Percentiles rank a stretch among this genome's conserved stretches.
phyloP scores from a whole-genome alignment of 2,329 filamentous ascomycete species.

The Phoma sp. region DNA sequence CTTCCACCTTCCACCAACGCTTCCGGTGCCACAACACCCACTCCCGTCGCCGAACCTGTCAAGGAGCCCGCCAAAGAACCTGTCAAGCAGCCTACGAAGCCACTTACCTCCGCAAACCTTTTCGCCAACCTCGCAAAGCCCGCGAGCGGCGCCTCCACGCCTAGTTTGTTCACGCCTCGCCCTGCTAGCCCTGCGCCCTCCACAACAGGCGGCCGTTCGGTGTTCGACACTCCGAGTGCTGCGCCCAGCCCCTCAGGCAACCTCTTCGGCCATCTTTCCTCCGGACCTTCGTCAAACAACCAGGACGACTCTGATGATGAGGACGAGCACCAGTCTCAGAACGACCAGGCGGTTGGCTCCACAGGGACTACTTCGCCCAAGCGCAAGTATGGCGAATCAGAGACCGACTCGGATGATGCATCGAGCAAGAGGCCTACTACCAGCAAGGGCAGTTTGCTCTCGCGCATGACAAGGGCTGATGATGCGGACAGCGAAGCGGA shows the following conservation, averaged over 20 bases:
- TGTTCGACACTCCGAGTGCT: slow-evolving; percentile 38
- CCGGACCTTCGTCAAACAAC: slow-evolving; percentile 40
- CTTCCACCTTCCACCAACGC: slow-evolving; percentile 17
- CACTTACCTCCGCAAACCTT: slow-evolving; percentile 19
- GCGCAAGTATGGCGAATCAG: slow-evolving; percentile 33
- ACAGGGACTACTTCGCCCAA: slow-evolving; percentile 31
- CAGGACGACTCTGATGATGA: slow-evolving; percentile 42
- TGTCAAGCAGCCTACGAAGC: slow-evolving; percentile 14
- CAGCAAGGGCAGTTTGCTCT: slow-evolving; percentile 31
- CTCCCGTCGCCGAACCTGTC: slow-evolving; percentile 1
- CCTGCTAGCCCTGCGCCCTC: slow-evolving; percentile 42
- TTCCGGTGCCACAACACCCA: slow-evolving; percentile 10
- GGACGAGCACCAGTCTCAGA: slow-evolving; percentile 18
- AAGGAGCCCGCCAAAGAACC: slow-evolving; percentile 1
- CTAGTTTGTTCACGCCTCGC: slow-evolving; percentile 34
- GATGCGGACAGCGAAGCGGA: slow-evolving; percentile 30
- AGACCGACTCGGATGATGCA: slow-evolving; percentile 35
- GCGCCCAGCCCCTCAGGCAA: slow-evolving; percentile 35
- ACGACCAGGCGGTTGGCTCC: slow-evolving; percentile 20
- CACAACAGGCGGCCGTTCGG: slow-evolving; percentile 36
- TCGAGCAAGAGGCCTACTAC: slow-evolving; percentile 32
- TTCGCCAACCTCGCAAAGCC: slow-evolving; percentile 31
- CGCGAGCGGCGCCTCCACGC: slow-evolving; percentile 31
- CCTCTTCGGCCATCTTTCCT: slow-evolving; percentile 46
- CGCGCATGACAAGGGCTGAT: slow-evolving; percentile 38